A percentile compares a stretch with the other conserved stretches of the same genome.
phyloP scores from a whole-genome alignment of 2,329 filamentous ascomycete genomes.

The Botryotinia globosa region DNA sequence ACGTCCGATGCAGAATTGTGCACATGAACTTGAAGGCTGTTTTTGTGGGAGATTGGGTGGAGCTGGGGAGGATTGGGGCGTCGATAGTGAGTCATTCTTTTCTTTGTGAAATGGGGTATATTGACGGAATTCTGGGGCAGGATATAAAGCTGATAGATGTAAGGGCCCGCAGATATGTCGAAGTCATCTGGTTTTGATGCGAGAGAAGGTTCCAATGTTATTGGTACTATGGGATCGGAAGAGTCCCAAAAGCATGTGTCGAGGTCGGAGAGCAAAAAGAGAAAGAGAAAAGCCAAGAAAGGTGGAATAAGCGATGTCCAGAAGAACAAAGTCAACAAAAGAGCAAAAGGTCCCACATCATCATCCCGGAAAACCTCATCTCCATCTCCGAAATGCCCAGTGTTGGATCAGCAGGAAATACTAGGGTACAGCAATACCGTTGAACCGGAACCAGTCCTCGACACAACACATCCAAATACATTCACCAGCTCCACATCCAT shows the following conservation, averaged over 20 bases:
- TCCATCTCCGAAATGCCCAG: not conserved
- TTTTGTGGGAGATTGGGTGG: not conserved
- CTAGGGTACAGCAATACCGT: not conserved
- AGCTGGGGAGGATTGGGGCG: not conserved
- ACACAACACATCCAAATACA: not conserved
- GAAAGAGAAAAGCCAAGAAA: not conserved
- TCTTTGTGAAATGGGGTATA: not conserved
- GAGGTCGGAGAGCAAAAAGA: not conserved
- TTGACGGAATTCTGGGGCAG: not conserved
- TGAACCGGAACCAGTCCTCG: not conserved
- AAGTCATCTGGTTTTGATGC: not conserved
- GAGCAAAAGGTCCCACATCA: not conserved
- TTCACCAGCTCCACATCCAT: too few species aligned
- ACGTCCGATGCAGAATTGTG: conserved; percentile 34
- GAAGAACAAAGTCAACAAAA: not conserved
- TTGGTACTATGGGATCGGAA: not conserved
- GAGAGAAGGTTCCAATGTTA: not conserved
- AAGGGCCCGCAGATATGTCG: not conserved
- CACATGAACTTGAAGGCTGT: conserved; percentile 31
- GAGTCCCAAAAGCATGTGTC: not conserved
- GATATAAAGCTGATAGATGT: not conserved
- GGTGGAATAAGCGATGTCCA: not conserved
- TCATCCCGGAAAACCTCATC: not conserved
- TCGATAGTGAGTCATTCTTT: not conserved
- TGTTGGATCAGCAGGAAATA: not conserved